Conservation (phyloP, 768 basidiomycete species). For the Stropharia rugosoannulata region DNA sequence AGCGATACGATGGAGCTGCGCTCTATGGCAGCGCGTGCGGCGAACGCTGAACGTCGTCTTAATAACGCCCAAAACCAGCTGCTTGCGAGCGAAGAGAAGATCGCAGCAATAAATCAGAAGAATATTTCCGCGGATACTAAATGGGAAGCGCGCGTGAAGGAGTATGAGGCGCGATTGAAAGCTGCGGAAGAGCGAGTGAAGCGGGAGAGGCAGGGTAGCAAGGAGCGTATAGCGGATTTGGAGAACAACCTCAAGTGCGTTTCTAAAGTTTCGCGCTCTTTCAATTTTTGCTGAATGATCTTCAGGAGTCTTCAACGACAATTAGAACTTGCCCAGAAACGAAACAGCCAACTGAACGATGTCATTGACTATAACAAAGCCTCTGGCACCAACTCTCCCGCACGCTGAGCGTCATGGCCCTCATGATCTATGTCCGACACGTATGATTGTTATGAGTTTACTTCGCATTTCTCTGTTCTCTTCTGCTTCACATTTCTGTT, state of each 20-base stretch:
- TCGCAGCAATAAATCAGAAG: conserved; percentile 72
- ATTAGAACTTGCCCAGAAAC: conserved; percentile 75
- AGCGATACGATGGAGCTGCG: conserved; percentile 69
- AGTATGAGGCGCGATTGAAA: conserved; percentile 81
- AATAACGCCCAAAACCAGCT: conserved; percentile 85
- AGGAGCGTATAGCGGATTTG: conserved; percentile 77
- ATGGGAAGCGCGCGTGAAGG: conserved; percentile 95
- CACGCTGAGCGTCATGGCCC: conserved; percentile 9
- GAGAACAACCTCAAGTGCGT: conserved; percentile 69
- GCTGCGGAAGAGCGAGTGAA: conserved; percentile 91
- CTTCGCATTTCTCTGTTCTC: background rate
- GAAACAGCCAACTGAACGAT: conserved; percentile 60
- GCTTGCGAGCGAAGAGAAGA: conserved; percentile 78
- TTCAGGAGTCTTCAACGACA: conserved; percentile 73
- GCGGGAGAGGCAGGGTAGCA: conserved; percentile 89
- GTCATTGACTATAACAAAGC: conserved; percentile 44
- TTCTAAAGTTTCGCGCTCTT: conserved; percentile 6
- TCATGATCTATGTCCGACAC: background rate
- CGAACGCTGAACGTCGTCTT: conserved; percentile 87
- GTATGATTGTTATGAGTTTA: background rate
- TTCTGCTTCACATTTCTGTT: background rate
- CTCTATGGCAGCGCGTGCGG: conserved; percentile 68
- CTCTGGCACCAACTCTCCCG: conserved; percentile 16
- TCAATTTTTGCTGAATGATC: conserved; percentile 4
- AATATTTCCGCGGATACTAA: conserved; percentile 74